Base-by-base conservation (phyloP, 2,329 filamentous ascomycete genomes). In the Monascus ruber region DNA sequence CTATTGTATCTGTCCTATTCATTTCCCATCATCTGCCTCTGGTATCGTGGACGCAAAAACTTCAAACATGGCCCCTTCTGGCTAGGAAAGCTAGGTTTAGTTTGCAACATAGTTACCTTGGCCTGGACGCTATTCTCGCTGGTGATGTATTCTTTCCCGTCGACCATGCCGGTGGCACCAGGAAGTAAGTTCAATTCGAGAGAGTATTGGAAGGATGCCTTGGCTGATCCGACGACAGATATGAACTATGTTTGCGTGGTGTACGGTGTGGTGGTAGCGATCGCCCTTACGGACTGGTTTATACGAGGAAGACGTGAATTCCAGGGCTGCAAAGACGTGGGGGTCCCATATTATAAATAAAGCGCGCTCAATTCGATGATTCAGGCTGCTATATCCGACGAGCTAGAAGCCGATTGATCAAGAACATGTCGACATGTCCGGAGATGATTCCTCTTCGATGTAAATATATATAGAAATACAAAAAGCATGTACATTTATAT, bases 1-100 rank as follows among this genome's bases (percentile, higher is more conserved):
- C 47, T 70, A 11, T 68, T 74, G 55, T 70, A 66, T 43, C 47
- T 70, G 32, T 64, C 65, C 3, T 71, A 73, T 47, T 47, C 66
- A 2, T 61, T 69, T 36, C 70, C 70, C 0, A 60, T 72, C 28
- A 41, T 65, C 38, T 70, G 64, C 42, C 60, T 71, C 31, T 59
- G 71, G 26, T 47, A 66, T 36, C 56, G 56, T 24, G 69, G 70
- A 24, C 65, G 70, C 36, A 48, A 65, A 31, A 66, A 60, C 38
- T 64, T 72, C 48, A 42, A 45, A 1, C 63, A 63, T 41, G 69
- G 34, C 5, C 34, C 34, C 6, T 35, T 24, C 34, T 35, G 34
- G 34, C 34, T 35, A 8, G 34, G 42, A 9, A 24, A 33, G 24
- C 9, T 34, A 3, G 42, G 42, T 7, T n/a, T 34, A 2, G 29